Percentiles rank a stretch among this genome's conserved stretches.
These are phyloP conservation scores for Globisporangium splendens DNA, from an alignment of 352 stramenopile genomes.

Conservation along the genomic window DNA sequence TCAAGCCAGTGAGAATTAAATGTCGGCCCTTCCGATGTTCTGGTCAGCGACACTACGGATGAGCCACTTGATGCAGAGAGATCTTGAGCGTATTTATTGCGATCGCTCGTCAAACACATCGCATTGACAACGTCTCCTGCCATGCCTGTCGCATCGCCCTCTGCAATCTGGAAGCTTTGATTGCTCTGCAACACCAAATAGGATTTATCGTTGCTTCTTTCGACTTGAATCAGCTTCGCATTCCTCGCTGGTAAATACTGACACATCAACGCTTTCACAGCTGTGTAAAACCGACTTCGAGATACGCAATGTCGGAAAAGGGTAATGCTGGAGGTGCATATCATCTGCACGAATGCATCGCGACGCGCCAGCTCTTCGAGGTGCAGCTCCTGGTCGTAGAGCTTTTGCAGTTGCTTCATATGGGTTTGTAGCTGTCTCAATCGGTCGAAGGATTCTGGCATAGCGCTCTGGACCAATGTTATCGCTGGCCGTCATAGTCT, in stretches of 20 bases:
- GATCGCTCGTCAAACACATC: conserved; percentile 1
- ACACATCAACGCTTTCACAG: conserved; percentile 33
- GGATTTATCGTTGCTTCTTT: conserved; percentile 3
- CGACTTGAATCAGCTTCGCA: conserved; percentile 27
- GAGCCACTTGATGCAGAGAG: conserved; percentile 6
- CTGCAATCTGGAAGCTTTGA: neutral
- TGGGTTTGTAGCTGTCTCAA: conserved; percentile 44
- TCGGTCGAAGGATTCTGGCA: conserved; percentile 12
- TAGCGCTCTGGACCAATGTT: neutral
- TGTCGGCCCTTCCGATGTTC: neutral
- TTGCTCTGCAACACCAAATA: conserved; percentile 14
- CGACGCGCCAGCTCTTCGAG: conserved; percentile 37
- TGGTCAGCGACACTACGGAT: neutral
- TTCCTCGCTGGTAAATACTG: conserved; percentile 33
- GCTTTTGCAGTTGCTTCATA: conserved; percentile 44
- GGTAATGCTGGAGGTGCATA: conserved; percentile 46
- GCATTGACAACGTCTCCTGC: conserved; percentile 8
- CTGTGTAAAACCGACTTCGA: conserved; percentile 28
- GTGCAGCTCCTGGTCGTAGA: conserved; percentile 43
- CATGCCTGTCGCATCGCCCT: conserved; percentile 10
- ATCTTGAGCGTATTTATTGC: neutral
- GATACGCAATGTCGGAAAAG: conserved; percentile 39
- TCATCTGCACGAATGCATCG: conserved; percentile 32
- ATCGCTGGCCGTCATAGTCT: conserved; percentile 2
- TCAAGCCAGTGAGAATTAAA: conserved; percentile 4